Evolutionary conservation across 805 yeast genomes (phyloP).

Genomic region (Hanseniaspora guilliermondii): DNA sequence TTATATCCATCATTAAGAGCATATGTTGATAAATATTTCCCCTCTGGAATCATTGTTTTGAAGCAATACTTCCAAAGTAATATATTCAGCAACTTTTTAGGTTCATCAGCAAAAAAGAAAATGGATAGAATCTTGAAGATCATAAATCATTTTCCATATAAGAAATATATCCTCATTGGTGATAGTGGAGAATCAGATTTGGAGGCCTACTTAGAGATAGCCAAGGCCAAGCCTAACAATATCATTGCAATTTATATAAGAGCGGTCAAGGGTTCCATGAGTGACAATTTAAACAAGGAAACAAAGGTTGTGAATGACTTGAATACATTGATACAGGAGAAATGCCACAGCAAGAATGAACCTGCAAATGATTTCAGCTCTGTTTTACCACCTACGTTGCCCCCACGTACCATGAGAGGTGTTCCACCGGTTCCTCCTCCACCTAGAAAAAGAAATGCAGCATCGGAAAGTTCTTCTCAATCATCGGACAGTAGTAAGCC

Average conservation of each 20-base stretch:
- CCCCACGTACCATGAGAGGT: constrained; percentile 21
- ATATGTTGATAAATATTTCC: constrained; percentile 36
- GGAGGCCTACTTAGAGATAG: constrained; percentile 74
- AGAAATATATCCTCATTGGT: constrained; percentile 75
- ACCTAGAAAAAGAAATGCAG: constrained; percentile 7
- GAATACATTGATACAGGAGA: constrained; percentile 22
- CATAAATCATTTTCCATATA: constrained; percentile 57
- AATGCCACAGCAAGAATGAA: constrained; percentile 16
- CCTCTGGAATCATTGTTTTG: constrained; percentile 72
- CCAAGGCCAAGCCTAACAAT: constrained; percentile 47
- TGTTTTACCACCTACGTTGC: constrained; percentile 26
- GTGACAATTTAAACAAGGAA: constrained; percentile 35
- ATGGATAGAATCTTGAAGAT: constrained; percentile 50
- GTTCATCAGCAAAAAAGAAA: constrained; percentile 77
- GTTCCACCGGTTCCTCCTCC: constrained; percentile 19
- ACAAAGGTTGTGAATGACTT: constrained; percentile 23
- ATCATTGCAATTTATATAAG: constrained; percentile 69
- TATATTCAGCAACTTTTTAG: constrained; percentile 66
- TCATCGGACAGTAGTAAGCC: neutral
- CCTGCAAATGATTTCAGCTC: neutral
- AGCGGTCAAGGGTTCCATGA: constrained; percentile 57
- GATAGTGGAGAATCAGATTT: constrained; percentile 93
- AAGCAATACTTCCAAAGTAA: constrained; percentile 74
- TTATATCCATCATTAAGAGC: constrained; percentile 40
- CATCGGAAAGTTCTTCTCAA: neutral